Evolutionary conservation across 2,329 filamentous ascomycete genomes (phyloP), one percentile per base, ranked within the genome.

Genomic region (Fonsecaea multimorphosa): DNA sequence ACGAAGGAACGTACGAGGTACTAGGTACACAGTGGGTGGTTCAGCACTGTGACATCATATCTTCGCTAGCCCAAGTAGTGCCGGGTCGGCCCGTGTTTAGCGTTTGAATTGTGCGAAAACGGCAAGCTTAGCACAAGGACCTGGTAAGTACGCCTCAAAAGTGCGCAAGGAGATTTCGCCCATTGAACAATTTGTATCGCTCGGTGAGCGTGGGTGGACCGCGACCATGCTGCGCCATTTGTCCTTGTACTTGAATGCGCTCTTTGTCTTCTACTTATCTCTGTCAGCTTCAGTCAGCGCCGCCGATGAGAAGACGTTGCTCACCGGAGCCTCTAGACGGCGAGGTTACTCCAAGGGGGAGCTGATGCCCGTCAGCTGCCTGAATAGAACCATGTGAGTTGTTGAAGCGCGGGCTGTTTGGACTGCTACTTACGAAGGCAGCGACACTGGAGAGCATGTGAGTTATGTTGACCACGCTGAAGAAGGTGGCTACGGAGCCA

Each of bases 381-480:
- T 92, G 82, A 90, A 91, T 74, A 84, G 90, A 66, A 91, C 87
- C 77, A 85, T 88, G 89, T 91, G 73, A 79, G 87, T n/a, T 82
- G 22, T n/a, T 6, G 4, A 24, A 19, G 27, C 9, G 24, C 22
- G 29, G 44, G 27, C n/a, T 12, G 49, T 22, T 59, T 19, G 54
- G 36, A 14, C 44, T 22, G 19, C 31, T 44, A 59, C 58, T 67
- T 16, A 54, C 27, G 40, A 49, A 52, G 75, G 27, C 49, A 95
- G 91, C 74, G 91, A 96, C 73, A 95, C 91, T 8, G 92, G 92
- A 77, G 92, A 96, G 78, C 92, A 96, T 78, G 81, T 83, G 79
- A 67, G 80, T 71, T 38, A 38, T 51, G 27, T 22, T 19, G 9
- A 32, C 27, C 16, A 54, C 44, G 9, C 6, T 3, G 27, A 14